Evolutionary conservation across 192 early-diverging fungal genomes (phyloP).

Genomic region (Entrophospora sp.): DNA sequence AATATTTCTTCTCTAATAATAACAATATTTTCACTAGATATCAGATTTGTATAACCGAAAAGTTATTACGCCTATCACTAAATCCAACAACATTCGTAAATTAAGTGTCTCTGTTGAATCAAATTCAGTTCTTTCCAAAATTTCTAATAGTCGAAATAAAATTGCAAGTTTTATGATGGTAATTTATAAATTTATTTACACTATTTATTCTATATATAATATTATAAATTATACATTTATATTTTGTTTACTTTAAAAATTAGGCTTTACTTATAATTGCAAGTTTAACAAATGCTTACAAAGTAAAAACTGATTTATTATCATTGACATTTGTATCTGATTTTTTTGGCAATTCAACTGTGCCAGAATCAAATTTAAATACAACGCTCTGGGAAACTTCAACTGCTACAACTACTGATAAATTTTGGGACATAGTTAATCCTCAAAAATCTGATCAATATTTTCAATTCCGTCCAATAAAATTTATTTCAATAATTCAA

Average conservation of each 20-base stretch:
- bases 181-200: background rate
- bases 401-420: background rate
- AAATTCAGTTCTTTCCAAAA: background rate
- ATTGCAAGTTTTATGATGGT: background rate
- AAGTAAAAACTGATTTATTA: background rate
- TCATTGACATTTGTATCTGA: too few species aligned
- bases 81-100: background rate
- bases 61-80: background rate
- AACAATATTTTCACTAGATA: background rate
- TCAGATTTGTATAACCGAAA: constrained; percentile 13
- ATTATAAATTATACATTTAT: too few species aligned
- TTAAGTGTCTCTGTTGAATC: background rate
- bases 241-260: too few species aligned
- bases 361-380: background rate
- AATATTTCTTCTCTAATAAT: too few species aligned
- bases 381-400: background rate
- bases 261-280: background rate
- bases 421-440: constrained; percentile 47
- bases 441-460: constrained; percentile 35
- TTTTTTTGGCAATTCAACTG: too few species aligned
- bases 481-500: background rate
- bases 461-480: constrained; percentile 38
- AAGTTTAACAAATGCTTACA: background rate
- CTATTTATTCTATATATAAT: background rate
- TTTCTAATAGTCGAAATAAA: background rate